A percentile compares a stretch with the other conserved stretches of the same genome.
These are phyloP conservation scores for Neoboletus magnificus DNA, from an alignment of 768 basidiomycete genomes.

Conservation along the genomic window DNA sequence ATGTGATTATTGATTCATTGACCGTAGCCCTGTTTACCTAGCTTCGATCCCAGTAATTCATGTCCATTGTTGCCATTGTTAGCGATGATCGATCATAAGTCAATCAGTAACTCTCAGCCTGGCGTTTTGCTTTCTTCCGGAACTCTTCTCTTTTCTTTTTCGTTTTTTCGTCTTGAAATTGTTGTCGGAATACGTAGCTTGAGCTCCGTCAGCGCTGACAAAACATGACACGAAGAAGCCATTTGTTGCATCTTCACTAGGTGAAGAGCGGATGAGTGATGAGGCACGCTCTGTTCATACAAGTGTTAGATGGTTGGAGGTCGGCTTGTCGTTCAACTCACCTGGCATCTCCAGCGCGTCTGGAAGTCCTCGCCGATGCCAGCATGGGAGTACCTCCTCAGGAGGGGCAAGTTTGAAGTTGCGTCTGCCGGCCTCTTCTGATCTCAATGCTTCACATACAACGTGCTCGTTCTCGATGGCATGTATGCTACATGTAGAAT, in stretches of 20 bases:
- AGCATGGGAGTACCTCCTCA: slow-evolving; percentile 68
- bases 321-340: slow-evolving; percentile 26
- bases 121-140: slow-evolving; percentile 19
- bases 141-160: slow-evolving; percentile 17
- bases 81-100: not conserved
- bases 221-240: slow-evolving; percentile 99
- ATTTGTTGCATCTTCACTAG: slow-evolving; percentile 85
- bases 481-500: slow-evolving; percentile 97
- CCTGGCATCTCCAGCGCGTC: slow-evolving; percentile 60
- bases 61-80: slow-evolving; percentile 3
- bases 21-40: slow-evolving; percentile 27
- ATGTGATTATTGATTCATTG: slow-evolving; percentile 30
- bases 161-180: slow-evolving; percentile 23
- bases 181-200: not conserved
- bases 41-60: slow-evolving; percentile 11
- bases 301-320: not conserved
- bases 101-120: slow-evolving; percentile 12
- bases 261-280: slow-evolving; percentile 67
- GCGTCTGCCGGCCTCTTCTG: slow-evolving; percentile 59
- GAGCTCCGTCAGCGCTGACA: slow-evolving; percentile 29
- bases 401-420: slow-evolving; percentile 68
- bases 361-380: slow-evolving; percentile 75
- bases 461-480: slow-evolving; percentile 92
- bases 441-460: slow-evolving; percentile 67
- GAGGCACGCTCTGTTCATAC: slow-evolving; percentile 48